Percentiles rank a stretch among this genome's conserved stretches.
Conservation (phyloP, 108 stramenopile genomes). For the Nitzschia sp. region DNA sequence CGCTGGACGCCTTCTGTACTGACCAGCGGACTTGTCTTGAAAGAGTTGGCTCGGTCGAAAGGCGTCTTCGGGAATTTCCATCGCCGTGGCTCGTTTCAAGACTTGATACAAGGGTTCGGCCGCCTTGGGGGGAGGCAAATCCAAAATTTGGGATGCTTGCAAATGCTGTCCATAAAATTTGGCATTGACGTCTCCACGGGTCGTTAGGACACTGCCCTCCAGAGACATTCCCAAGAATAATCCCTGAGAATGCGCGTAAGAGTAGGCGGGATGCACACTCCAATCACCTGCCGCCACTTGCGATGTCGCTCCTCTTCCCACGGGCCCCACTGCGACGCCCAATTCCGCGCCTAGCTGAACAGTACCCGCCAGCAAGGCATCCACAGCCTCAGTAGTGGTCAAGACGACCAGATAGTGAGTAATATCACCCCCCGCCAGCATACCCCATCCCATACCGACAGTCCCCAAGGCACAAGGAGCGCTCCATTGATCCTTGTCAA, state of each 20-base stretch:
- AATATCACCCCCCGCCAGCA: conserved; percentile 73
- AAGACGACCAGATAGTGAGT: conserved; percentile 85
- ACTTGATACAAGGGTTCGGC: conserved; percentile 77
- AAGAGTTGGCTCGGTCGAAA: conserved; percentile 47
- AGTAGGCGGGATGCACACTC: conserved; percentile 73
- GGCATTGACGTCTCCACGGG: conserved; percentile 81
- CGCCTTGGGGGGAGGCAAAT: conserved; percentile 65
- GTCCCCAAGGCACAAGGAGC: conserved; percentile 74
- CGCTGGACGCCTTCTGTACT: background rate
- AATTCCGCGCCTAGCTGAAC: conserved; percentile 86
- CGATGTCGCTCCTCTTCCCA: conserved; percentile 64
- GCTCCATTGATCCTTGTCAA: conserved; percentile 48
- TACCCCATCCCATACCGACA: conserved; percentile 75
- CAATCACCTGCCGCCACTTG: conserved; percentile 49
- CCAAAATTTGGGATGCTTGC: conserved; percentile 46
- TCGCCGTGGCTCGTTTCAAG: conserved; percentile 42
- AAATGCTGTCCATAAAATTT: conserved; percentile 77
- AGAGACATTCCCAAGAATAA: conserved; percentile 83
- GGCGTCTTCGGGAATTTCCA: conserved; percentile 37
- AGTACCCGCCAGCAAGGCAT: conserved; percentile 50
- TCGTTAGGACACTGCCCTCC: conserved; percentile 67
- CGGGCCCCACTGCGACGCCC: conserved; percentile 80
- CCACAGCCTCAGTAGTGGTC: conserved; percentile 72
- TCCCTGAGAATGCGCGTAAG: conserved; percentile 85
- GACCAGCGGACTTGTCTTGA: conserved; percentile 13